Evolutionary conservation across 1,284 basidiomycete genomes (phyloP), one percentile per base, ranked within the genome.

Genomic region (Ustilago hordei): DNA sequence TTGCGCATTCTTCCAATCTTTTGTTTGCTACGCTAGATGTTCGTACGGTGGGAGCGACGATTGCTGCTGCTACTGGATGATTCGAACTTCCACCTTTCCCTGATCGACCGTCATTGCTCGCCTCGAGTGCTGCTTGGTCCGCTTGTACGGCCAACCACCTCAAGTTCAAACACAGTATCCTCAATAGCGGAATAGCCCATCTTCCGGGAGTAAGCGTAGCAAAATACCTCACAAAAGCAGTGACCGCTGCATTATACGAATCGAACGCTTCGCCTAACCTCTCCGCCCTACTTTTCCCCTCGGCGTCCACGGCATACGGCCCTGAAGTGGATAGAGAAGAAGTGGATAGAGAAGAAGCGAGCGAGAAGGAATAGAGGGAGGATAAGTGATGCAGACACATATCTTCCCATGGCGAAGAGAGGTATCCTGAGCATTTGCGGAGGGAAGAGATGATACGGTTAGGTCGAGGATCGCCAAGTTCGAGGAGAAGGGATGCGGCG

Each of bases 1-100:
- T 89, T 0, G 95, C 94, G n/a, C 94, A 92, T 81, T 95, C 94
- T 82, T 98, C 95, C 89, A 95, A 91, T 69, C 90, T 79, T 90
- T 89, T 84, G 68, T 83, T 87, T 74, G 73, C 43, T 3, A 64
- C 39, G 2, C 50, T 53, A 2, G 67, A 59, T 2, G 64, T 67
- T 5, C 73, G 59, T 4, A 36, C 39, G 8, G 64, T n/a, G 17
- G 62, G 48, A 4, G 43, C 35, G 17, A 58, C 64, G 5, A 64
- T 55, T 32, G 50, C 36, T 8, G 76, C 57, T 28, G 67, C 58
- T 4, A 58, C 39, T 2, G 38, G 36, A 15, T 50, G 53, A 19
- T 53, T 60, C 6, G 60, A 23, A 5, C 34, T 50, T 39, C 38
- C 39, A 17, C 19, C 15, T 12, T 35, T 34, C 15, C 62, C 43